These are phyloP conservation scores for Lineolata rhizophorae DNA, from an alignment of 495 filamentous ascomycete genomes.

Conservation along the genomic window DNA sequence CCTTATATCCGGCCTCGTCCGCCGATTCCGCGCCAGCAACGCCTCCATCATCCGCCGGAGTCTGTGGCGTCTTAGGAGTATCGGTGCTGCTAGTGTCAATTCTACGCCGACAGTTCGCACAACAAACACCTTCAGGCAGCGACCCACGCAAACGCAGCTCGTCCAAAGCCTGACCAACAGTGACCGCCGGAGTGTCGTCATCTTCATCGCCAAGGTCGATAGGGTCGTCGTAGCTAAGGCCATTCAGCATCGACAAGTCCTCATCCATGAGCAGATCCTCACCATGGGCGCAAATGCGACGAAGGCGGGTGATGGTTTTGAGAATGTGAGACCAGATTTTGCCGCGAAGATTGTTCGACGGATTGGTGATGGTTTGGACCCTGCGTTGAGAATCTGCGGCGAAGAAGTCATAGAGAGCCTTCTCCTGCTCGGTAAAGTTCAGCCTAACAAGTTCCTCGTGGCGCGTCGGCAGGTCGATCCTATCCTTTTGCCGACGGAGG, in stretches of 20 bases:
- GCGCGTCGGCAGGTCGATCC: conserved; percentile 58
- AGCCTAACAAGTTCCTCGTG: conserved; percentile 44
- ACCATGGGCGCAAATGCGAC: conserved; percentile 78
- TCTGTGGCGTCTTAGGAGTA: too few relatives aligned
- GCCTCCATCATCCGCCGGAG: too few relatives aligned
- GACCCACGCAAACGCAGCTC: conserved; percentile 65
- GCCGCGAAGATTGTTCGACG: conserved; percentile 45
- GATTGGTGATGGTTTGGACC: conserved; percentile 28
- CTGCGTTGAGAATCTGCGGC: conserved; percentile 32
- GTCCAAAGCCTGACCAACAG: conserved; percentile 51
- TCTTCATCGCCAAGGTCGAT: conserved; percentile 70
- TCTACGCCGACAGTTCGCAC: conserved; percentile 41
- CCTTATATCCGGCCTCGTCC: too few relatives aligned
- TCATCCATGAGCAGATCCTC: conserved; percentile 66
- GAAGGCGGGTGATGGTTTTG: conserved; percentile 72
- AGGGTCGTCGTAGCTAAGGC: conserved; percentile 54
- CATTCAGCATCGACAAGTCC: conserved; percentile 56
- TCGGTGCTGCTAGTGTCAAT: conserved; percentile 27
- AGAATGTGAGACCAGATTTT: conserved; percentile 75
- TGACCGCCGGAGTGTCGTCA: conserved; percentile 29
- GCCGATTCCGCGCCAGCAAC: too few relatives aligned
- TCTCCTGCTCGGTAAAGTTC: conserved; percentile 33
- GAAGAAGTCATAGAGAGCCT: conserved; percentile 36
- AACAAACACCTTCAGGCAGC: conserved; percentile 45
- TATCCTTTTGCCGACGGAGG: conserved; percentile 77